phyloP scores from a whole-genome alignment of 2,329 filamentous ascomycete species.

The Cordyceps sp. region DNA sequence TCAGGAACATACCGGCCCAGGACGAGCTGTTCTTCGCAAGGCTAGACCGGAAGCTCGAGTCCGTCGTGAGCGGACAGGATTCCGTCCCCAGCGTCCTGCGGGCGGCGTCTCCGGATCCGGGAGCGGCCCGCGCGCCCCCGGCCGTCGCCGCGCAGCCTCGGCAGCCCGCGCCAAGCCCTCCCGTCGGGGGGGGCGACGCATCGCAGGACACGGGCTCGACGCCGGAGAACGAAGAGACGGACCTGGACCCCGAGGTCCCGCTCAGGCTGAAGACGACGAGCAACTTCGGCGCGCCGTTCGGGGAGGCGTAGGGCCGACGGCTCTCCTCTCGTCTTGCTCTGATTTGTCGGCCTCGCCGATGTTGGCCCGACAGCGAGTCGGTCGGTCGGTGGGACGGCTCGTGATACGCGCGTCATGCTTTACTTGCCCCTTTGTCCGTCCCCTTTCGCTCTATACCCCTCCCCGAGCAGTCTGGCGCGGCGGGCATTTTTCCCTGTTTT shows the following conservation, averaged over 20 bases:
- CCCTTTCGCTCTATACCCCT: too few relatives aligned
- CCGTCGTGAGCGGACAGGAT: constrained; percentile 28
- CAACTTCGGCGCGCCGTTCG: constrained; percentile 32
- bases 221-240: constrained; percentile 10
- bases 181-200: too few relatives aligned
- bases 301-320: constrained; percentile 11
- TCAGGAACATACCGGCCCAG: constrained; percentile 37
- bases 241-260: constrained; percentile 23
- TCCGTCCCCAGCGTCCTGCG: constrained; percentile 26
- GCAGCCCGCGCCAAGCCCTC: too few relatives aligned
- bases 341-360: too few relatives aligned
- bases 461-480: too few relatives aligned
- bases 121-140: constrained; percentile 1
- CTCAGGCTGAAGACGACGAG: constrained; percentile 26
- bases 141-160: too few relatives aligned
- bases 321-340: background rate
- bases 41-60: constrained; percentile 33
- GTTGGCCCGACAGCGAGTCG: too few relatives aligned
- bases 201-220: constrained; percentile 3
- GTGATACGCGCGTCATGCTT: too few relatives aligned
- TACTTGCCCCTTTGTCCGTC: too few relatives aligned
- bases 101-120: background rate
- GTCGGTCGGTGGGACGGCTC: too few relatives aligned
- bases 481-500: too few relatives aligned
- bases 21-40: constrained; percentile 36